Percentiles rank a stretch among this genome's conserved stretches.
These are phyloP conservation scores for Bathelium albidoporum DNA, from an alignment of 495 filamentous ascomycete species.

Conservation along the genomic window DNA sequence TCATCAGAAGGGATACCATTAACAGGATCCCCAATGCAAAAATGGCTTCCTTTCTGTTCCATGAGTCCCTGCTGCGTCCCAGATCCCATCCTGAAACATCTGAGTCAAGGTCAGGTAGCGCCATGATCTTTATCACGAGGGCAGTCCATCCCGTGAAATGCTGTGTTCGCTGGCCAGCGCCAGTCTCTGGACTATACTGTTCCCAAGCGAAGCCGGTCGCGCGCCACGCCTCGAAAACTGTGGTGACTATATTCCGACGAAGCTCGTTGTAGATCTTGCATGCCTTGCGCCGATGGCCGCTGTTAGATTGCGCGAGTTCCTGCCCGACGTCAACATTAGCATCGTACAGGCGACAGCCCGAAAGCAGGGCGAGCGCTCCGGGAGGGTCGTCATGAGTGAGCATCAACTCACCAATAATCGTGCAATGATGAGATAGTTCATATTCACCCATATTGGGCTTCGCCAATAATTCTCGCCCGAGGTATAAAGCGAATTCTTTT, in stretches of 20 bases:
- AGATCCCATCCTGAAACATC: neutral
- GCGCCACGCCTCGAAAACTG: conserved; percentile 78
- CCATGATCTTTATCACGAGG: conserved; percentile 96
- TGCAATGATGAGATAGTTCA: conserved; percentile 82
- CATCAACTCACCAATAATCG: conserved; percentile 60
- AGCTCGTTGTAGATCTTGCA: conserved; percentile 64
- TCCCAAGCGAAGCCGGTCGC: conserved; percentile 97
- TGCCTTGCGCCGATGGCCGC: conserved; percentile 61
- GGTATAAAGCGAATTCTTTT: conserved; percentile 69
- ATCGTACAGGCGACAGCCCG: conserved; percentile 1
- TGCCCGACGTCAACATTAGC: too few species aligned
- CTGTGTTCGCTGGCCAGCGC: conserved; percentile 84
- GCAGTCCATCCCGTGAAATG: conserved; percentile 99
- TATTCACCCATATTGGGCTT: conserved; percentile 92
- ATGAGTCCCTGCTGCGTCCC: neutral
- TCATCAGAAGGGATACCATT: neutral
- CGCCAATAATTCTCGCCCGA: conserved; percentile 97
- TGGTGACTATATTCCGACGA: conserved; percentile 75
- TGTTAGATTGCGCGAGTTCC: conserved; percentile 45
- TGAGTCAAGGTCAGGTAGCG: too few species aligned
- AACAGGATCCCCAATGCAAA: neutral
- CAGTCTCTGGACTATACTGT: conserved; percentile 92
- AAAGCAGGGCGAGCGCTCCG: conserved; percentile 14
- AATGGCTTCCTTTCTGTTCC: neutral
- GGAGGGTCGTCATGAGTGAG: neutral